phyloP scores from a whole-genome alignment of 2,329 filamentous ascomycete genomes.

The Botrytis elliptica region DNA sequence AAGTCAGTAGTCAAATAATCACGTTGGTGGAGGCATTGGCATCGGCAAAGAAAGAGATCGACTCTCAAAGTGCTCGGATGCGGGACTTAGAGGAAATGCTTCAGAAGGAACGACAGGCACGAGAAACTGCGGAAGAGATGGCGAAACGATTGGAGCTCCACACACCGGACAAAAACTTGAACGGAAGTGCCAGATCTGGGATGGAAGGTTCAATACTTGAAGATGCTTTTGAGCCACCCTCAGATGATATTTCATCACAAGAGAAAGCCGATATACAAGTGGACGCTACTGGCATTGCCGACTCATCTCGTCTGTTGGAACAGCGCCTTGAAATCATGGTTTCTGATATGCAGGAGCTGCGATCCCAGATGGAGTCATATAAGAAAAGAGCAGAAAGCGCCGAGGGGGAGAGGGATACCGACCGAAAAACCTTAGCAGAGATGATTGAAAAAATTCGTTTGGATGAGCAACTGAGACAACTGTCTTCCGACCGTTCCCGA shows the following conservation, averaged over 20 bases:
- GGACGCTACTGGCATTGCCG: conserved; percentile 78
- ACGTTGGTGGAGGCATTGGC: conserved; percentile 82
- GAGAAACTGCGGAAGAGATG: conserved; percentile 80
- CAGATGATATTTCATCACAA: conserved; percentile 32
- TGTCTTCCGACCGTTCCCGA: conserved; percentile 26
- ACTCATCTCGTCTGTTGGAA: conserved; percentile 56
- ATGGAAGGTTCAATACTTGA: conserved; percentile 45
- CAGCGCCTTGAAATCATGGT: conserved; percentile 36
- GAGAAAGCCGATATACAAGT: conserved; percentile 35
- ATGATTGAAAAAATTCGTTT: conserved; percentile 82
- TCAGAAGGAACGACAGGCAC: conserved; percentile 74
- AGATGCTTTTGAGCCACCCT: conserved; percentile 47
- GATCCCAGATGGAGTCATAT: conserved; percentile 57
- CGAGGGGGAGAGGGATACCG: conserved; percentile 71
- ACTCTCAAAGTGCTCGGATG: conserved; percentile 75
- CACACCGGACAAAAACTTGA: conserved; percentile 42
- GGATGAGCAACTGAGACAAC: conserved; percentile 51
- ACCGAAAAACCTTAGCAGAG: conserved; percentile 74
- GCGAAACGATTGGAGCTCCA: conserved; percentile 69
- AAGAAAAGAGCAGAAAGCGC: conserved; percentile 75
- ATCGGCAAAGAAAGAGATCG: conserved; percentile 81
- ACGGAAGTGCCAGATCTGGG: conserved; percentile 43
- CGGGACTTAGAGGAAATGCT: conserved; percentile 78
- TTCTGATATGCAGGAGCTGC: conserved; percentile 35
- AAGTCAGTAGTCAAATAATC: conserved; percentile 70